A percentile compares a stretch with the other conserved stretches of the same genome.
Conservation (phyloP, 2,329 filamentous ascomycete species). For the Acrocalymma vagum region DNA sequence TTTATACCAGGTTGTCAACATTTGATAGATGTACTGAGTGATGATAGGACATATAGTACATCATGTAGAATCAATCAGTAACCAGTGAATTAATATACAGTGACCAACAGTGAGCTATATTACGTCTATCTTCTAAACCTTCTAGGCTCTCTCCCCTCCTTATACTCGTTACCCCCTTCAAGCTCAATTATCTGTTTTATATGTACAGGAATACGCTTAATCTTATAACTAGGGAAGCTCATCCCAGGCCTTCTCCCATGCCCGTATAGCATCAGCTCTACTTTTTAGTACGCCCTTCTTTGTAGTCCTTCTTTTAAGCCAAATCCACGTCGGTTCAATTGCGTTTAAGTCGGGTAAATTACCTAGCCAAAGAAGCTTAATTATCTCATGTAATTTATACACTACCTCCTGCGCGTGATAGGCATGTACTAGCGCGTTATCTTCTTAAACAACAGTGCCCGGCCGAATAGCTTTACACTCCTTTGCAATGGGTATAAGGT, state of each 20-base stretch:
- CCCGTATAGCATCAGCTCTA: conserved; percentile 10
- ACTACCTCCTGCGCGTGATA: conserved; percentile 2
- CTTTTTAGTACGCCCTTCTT: conserved; percentile 12
- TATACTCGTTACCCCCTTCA: conserved; percentile 32
- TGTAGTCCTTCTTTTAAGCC: conserved; percentile 11
- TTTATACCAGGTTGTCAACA: too few relatives aligned
- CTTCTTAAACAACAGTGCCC: conserved; percentile 14
- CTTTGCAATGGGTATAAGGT: conserved; percentile 17
- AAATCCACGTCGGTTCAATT: conserved; percentile 13
- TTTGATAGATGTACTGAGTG: too few relatives aligned
- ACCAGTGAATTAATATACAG: too few relatives aligned
- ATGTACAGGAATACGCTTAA: conserved; percentile 23
- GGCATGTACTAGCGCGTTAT: conserved; percentile 15
- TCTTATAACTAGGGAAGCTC: conserved; percentile 22
- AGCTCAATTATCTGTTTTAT: conserved; percentile 27
- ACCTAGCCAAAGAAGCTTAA: conserved; percentile 11
- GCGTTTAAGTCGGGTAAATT: conserved; percentile 20
- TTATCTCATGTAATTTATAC: conserved; percentile 1
- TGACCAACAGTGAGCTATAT: too few relatives aligned
- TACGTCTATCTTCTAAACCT: too few relatives aligned
- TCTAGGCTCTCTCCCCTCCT: too few relatives aligned
- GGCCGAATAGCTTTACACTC: conserved; percentile 9
- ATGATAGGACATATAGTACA: too few relatives aligned
- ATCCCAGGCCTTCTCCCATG: conserved; percentile 18
- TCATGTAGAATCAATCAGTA: too few relatives aligned